Conservation (phyloP, 495 filamentous ascomycete species). For the Trichoderma asperelloides region DNA sequence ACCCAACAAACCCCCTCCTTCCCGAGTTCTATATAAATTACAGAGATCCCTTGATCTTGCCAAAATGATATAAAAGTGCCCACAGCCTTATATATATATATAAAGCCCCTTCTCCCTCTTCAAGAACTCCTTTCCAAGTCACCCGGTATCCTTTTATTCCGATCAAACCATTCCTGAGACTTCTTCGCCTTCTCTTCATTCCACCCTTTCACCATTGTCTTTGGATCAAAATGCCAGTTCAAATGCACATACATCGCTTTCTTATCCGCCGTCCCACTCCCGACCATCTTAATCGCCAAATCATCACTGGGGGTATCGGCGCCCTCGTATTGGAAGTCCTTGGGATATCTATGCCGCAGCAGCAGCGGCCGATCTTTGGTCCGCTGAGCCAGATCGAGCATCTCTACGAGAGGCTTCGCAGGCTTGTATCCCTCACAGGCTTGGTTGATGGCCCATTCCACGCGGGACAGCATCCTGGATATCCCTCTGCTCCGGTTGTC, state of each 20-base stretch:
- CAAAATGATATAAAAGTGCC: too few relatives aligned
- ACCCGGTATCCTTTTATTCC: background rate
- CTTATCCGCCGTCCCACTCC: background rate
- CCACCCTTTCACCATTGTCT: background rate
- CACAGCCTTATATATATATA: too few relatives aligned
- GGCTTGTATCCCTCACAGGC: background rate
- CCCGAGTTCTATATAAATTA: too few relatives aligned
- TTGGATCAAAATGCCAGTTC: background rate
- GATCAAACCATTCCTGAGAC: background rate
- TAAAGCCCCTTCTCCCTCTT: background rate
- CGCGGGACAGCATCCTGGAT: background rate
- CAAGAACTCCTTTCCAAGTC: background rate
- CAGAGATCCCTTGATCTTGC: too few relatives aligned
- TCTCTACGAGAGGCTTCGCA: background rate
- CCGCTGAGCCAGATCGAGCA: constrained; percentile 6
- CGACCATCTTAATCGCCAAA: background rate
- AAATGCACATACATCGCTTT: background rate
- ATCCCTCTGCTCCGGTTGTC: background rate
- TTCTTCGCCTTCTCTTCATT: background rate
- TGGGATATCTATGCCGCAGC: background rate
- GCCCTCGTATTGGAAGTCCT: background rate
- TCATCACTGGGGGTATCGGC: background rate
- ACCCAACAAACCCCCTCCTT: too few relatives aligned
- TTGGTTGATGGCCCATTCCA: background rate
- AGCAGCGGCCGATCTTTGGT: background rate